A percentile compares a stretch with the other conserved stretches of the same genome.
Conservation (phyloP, 495 filamentous ascomycete species). For the Daldinia childiae region DNA sequence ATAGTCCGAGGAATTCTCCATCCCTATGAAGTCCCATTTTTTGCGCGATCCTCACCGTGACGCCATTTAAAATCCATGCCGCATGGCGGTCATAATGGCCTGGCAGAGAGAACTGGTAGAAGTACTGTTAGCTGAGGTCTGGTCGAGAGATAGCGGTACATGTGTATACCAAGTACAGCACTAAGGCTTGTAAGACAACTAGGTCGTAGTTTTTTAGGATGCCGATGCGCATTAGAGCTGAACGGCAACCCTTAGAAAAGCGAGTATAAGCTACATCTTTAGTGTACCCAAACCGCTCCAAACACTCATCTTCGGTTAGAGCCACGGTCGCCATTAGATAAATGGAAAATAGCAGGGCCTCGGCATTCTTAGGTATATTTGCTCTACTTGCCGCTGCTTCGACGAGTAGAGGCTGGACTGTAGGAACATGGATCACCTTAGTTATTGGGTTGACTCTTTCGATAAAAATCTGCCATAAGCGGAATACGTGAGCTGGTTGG, state of each 20-base stretch:
- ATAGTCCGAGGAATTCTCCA: slow-evolving; percentile 70
- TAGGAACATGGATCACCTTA: slow-evolving; percentile 76
- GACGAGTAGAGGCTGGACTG: slow-evolving; percentile 62
- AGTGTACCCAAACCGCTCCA: slow-evolving; percentile 55
- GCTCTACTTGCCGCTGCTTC: slow-evolving; percentile 52
- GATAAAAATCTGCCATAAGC: slow-evolving; percentile 74
- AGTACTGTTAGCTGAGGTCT: slow-evolving; percentile 4
- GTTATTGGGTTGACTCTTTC: slow-evolving; percentile 74
- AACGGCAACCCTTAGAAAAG: slow-evolving; percentile 57
- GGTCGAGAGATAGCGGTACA: not conserved
- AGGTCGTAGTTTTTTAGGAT: slow-evolving; percentile 64
- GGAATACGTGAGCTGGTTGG: slow-evolving; percentile 68
- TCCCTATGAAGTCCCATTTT: slow-evolving; percentile 79
- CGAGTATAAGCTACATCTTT: slow-evolving; percentile 52
- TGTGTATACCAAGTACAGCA: slow-evolving; percentile 60
- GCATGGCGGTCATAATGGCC: slow-evolving; percentile 62
- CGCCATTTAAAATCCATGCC: slow-evolving; percentile 63
- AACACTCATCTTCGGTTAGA: slow-evolving; percentile 60
- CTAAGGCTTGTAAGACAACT: slow-evolving; percentile 62
- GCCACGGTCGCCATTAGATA: slow-evolving; percentile 60
- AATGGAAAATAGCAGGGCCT: slow-evolving; percentile 64
- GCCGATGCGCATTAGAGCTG: slow-evolving; percentile 57
- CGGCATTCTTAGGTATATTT: slow-evolving; percentile 57
- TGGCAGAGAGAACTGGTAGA: slow-evolving; percentile 56
- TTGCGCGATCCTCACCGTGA: slow-evolving; percentile 72